Evolutionary conservation across 306 rosid genomes (phyloP).

Genomic region (Quercus mongolica): DNA sequence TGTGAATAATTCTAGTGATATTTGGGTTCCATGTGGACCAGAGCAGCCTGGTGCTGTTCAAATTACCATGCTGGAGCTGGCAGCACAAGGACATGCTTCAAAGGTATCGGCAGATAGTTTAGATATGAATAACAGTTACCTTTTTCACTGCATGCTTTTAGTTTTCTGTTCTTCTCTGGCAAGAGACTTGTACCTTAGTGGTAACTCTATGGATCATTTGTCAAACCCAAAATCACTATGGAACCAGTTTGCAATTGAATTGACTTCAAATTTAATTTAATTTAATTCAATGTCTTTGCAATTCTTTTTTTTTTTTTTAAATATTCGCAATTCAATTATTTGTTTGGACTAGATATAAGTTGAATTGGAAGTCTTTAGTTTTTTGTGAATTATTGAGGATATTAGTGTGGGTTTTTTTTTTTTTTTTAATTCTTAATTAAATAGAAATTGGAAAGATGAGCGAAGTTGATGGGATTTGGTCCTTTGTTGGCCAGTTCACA

Average conservation of each 20-base stretch:
- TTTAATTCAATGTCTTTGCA: not conserved
- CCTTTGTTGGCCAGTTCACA: not conserved
- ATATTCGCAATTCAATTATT: not conserved
- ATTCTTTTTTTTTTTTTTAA: not conserved
- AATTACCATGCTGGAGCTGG: slow-evolving; percentile 84
- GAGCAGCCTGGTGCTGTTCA: slow-evolving; percentile 77
- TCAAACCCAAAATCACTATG: not conserved
- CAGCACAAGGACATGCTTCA: slow-evolving; percentile 76
- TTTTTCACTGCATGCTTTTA: not conserved
- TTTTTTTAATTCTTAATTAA: not conserved
- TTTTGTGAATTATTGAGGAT: not conserved
- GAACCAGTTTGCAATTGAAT: not conserved
- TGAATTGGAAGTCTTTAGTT: not conserved
- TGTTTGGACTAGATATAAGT: not conserved
- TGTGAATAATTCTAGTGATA: slow-evolving; percentile 49
- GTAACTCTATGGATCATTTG: not conserved
- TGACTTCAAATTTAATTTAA: not conserved
- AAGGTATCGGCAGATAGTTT: slow-evolving; percentile 49
- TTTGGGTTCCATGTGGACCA: slow-evolving; percentile 93
- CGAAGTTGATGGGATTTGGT: not conserved
- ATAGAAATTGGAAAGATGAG: not conserved
- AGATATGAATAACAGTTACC: slow-evolving; percentile 6
- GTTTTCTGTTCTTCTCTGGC: not conserved
- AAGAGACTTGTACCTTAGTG: too few relatives aligned
- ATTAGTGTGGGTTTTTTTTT: not conserved